Percentiles rank a stretch among this genome's conserved stretches.
phyloP scores from a whole-genome alignment of 345 rosid species.

The Toxicodendron radicans region DNA sequence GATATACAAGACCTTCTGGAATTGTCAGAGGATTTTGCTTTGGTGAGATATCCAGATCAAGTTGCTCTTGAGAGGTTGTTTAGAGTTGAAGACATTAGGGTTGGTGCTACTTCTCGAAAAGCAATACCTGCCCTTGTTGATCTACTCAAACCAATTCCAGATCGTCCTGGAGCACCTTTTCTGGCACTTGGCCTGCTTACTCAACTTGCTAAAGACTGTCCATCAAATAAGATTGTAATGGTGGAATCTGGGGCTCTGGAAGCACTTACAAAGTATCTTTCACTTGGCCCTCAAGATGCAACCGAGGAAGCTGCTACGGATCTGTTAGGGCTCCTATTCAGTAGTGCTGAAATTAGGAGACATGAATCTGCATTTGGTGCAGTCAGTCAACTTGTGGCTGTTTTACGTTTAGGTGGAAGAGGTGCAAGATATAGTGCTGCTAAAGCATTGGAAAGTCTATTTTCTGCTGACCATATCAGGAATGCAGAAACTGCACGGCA shows the following conservation, averaged over 20 bases:
- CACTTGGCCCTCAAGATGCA: constrained; percentile 97
- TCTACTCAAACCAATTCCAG: constrained; percentile 98
- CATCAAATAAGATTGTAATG: constrained; percentile 87
- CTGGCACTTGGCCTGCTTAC: constrained; percentile 86
- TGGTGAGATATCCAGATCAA: constrained; percentile 91
- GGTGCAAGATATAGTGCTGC: constrained; percentile 97
- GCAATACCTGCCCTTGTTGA: constrained; percentile 97
- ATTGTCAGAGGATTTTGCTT: constrained; percentile 76
- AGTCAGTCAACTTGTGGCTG: constrained; percentile 96
- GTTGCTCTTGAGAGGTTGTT: constrained; percentile 98
- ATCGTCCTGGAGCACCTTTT: constrained; percentile 97
- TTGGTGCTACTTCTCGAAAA: constrained; percentile 97
- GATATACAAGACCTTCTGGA: constrained; percentile 86
- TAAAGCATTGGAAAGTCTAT: constrained; percentile 92
- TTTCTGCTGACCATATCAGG: constrained; percentile 94
- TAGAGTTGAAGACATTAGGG: constrained; percentile 97
- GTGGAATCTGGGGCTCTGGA: constrained; percentile 97
- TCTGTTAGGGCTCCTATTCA: constrained; percentile 82
- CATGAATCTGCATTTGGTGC: constrained; percentile 96
- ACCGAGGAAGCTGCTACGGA: constrained; percentile 99
- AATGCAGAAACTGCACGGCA: constrained; percentile 93
- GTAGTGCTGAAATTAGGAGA: constrained; percentile 90
- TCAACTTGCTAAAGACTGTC: constrained; percentile 91
- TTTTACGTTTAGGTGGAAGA: constrained; percentile 94
- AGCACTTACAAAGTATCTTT: constrained; percentile 92